A percentile compares a stretch with the other conserved stretches of the same genome.
Evolutionary conservation across 208 protist genomes (phyloP).

Genomic region (Novymonas esmeraldas): DNA sequence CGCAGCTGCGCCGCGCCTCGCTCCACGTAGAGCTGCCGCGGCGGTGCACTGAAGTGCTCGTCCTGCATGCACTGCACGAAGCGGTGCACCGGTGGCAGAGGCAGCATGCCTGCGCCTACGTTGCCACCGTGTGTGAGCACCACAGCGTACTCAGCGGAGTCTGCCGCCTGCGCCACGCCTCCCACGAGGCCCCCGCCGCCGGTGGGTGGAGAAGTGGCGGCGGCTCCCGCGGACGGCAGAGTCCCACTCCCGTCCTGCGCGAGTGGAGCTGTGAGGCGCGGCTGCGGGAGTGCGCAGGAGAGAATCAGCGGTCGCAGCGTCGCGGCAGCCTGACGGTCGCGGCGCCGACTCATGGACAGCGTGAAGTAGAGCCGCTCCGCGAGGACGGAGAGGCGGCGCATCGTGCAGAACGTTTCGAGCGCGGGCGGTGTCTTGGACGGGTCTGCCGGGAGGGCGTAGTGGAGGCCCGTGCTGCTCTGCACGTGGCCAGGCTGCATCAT

Average conservation of each 20-base stretch:
- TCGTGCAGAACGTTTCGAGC: conserved; percentile 75
- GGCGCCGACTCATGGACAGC: conserved; percentile 70
- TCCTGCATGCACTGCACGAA: conserved; percentile 74
- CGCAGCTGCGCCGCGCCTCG: conserved; percentile 53
- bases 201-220: not conserved
- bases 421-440: conserved; percentile 62
- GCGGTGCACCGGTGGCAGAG: conserved; percentile 47
- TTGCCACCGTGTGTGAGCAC: conserved; percentile 63
- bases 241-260: not conserved
- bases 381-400: conserved; percentile 57
- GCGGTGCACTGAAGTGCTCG: conserved; percentile 58
- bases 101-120: conserved; percentile 32
- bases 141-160: conserved; percentile 56
- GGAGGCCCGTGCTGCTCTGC: conserved; percentile 78
- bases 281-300: conserved; percentile 54
- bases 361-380: conserved; percentile 68
- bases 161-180: conserved; percentile 15
- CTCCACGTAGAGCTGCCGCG: conserved; percentile 42
- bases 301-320: conserved; percentile 73
- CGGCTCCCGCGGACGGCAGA: not conserved
- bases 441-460: conserved; percentile 77
- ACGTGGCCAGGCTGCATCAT: conserved; percentile 87
- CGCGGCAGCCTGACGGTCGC: conserved; percentile 44
- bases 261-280: conserved; percentile 2
- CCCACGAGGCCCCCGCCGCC: not conserved